These are phyloP conservation scores for Sclerospora graminicola DNA, from an alignment of 352 stramenopile species.

Conservation along the genomic window DNA sequence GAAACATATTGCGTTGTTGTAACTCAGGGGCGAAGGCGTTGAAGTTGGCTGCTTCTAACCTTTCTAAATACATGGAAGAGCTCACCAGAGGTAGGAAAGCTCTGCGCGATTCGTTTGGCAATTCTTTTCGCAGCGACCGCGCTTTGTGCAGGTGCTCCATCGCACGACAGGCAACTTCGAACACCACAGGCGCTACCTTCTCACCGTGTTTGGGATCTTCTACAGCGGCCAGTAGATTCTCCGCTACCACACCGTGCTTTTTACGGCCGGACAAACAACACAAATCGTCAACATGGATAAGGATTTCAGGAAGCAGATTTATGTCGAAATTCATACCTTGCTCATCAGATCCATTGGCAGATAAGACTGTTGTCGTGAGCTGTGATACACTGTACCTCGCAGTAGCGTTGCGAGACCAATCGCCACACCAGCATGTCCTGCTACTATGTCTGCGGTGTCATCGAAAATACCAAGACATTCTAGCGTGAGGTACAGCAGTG, in stretches of 20 bases:
- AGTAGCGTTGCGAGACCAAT: constrained; percentile 82
- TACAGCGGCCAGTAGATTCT: constrained; percentile 47
- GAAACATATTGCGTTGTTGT: constrained; percentile 39
- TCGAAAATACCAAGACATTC: constrained; percentile 78
- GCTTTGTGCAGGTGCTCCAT: constrained; percentile 76
- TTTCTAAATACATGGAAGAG: constrained; percentile 44
- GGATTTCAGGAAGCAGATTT: constrained; percentile 13
- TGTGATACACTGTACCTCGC: constrained; percentile 62
- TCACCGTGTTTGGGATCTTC: constrained; percentile 50
- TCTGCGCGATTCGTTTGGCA: constrained; percentile 39
- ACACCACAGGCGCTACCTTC: constrained; percentile 76
- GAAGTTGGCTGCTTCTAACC: constrained; percentile 68
- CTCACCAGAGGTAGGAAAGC: constrained; percentile 70
- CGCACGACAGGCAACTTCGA: constrained; percentile 79
- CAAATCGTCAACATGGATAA: constrained; percentile 15
- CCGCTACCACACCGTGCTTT: constrained; percentile 36
- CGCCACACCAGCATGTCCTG: constrained; percentile 76
- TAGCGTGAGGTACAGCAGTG: constrained; percentile 83
- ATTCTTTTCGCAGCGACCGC: constrained; percentile 36
- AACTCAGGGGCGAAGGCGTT: constrained; percentile 63
- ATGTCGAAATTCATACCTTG: constrained; percentile 28
- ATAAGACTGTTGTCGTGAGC: constrained; percentile 57
- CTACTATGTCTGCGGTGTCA: constrained; percentile 60
- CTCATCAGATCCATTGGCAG: constrained; percentile 73
- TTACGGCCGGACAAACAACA: too few relatives aligned